Evolutionary conservation across 805 yeast genomes (phyloP), one percentile per base, ranked within the genome.

Genomic region (Yamadazyma nakazawae): DNA sequence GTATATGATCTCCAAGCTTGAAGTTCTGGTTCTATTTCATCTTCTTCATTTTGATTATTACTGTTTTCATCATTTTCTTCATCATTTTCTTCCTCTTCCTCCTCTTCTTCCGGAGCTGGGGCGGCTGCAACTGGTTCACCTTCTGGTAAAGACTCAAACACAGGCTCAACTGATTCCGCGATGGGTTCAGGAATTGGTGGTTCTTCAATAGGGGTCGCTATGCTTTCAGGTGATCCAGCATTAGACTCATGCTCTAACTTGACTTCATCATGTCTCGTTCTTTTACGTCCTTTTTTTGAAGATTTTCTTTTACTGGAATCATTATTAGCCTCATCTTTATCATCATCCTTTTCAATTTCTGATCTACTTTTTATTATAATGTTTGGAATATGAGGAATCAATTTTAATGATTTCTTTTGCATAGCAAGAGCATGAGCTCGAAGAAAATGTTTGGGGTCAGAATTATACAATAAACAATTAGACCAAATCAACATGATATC

Each of bases 401-500:
- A 72, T 40, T 82, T 75, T 43, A 81, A 62, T 0, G 98, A 82
- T 60, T 87, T 88, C 66, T 89, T 89, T 56, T 90, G 96, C 99
- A 94, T 95, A 1, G 97, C 97, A 40, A 87, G 66, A 0, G 99
- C 99, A 67, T 94, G 97, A 0, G 82, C 87, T 41, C 99, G 74
- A 38, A 94, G 63, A 54, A 87, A 92, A 64, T 94, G 98, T 49
- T 83, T 84, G 2, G 99, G 98, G 58, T 94, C 98, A 0, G 97
- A 85, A 63, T 94, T 94, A 63, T 89, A 94, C 1, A 91, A 81
- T 48, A 95, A 68, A 63, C 99, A 94, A 64, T 94, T 94, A 51
- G 82, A 81, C 99, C 99, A 94, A 26, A 94, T 94, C 43, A 95
- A 75, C 90, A 88, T 87, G 50, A 94, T 70, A 63, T 94, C 99